phyloP scores from a whole-genome alignment of 176 grass and related monocot species.

The Raddia distichophylla region DNA sequence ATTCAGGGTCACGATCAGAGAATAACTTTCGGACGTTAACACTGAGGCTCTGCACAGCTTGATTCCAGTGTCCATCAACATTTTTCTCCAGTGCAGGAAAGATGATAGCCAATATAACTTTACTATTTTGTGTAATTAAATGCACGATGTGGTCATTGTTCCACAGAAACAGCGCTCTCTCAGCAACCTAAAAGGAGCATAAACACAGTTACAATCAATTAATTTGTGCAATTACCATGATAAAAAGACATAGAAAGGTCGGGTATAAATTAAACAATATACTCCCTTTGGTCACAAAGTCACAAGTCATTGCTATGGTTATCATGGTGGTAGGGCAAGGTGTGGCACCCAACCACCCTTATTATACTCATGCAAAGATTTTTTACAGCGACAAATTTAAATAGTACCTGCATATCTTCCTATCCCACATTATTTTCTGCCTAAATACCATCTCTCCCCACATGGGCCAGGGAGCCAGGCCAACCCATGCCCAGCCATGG shows the following conservation, averaged over 20 bases:
- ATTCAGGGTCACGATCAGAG: constrained; percentile 30
- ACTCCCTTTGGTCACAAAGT: too few relatives aligned
- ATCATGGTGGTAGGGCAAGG: too few relatives aligned
- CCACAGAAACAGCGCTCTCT: constrained; percentile 53
- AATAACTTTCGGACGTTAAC: constrained; percentile 44
- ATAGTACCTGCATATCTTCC: too few relatives aligned
- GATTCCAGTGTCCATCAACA: constrained; percentile 47
- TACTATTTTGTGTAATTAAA: constrained; percentile 48
- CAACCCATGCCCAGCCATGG: too few relatives aligned
- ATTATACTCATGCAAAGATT: too few relatives aligned
- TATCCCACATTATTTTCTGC: too few relatives aligned
- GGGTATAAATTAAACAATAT: neutral
- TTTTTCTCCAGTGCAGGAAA: constrained; percentile 53
- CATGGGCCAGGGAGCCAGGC: too few relatives aligned
- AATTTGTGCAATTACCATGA: constrained; percentile 1
- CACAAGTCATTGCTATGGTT: too few relatives aligned
- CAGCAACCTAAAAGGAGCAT: constrained; percentile 48
- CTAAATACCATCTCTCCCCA: too few relatives aligned
- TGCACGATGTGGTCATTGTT: constrained; percentile 35
- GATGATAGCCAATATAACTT: constrained; percentile 49
- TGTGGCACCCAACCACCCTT: too few relatives aligned
- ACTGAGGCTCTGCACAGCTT: constrained; percentile 39
- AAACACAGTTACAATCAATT: neutral
- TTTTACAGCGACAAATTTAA: too few relatives aligned
- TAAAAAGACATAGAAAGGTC: neutral